phyloP scores from a whole-genome alignment of 2,329 filamentous ascomycete species.

The Colletotrichum viniferum region DNA sequence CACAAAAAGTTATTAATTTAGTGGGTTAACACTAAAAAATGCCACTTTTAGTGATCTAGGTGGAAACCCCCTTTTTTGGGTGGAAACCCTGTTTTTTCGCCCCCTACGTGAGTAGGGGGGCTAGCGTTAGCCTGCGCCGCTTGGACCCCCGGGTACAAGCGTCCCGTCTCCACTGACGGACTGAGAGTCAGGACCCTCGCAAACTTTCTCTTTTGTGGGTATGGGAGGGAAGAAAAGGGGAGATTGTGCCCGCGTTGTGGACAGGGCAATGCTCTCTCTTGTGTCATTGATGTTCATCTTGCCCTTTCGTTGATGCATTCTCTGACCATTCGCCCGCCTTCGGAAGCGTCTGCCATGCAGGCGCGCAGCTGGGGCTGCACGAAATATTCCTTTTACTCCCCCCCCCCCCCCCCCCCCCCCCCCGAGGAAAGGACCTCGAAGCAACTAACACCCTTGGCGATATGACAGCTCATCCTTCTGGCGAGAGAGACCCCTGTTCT shows the following conservation, averaged over 20 bases:
- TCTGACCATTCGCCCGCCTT: not conserved
- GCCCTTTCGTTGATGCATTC: not conserved
- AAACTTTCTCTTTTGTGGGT: not conserved
- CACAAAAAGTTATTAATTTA: too few relatives aligned
- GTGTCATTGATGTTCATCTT: not conserved
- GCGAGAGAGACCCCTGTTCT: not conserved
- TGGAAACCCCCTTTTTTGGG: too few relatives aligned
- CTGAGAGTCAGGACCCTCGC: not conserved
- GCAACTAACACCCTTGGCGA: not conserved
- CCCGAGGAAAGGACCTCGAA: not conserved
- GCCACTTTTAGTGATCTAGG: too few relatives aligned
- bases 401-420: not conserved
- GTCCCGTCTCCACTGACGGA: not conserved
- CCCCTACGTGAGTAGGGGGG: too few relatives aligned
- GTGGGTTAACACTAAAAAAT: too few relatives aligned
- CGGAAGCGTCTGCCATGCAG: not conserved
- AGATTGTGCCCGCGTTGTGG: not conserved
- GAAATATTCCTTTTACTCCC: not conserved
- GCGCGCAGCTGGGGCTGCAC: not conserved
- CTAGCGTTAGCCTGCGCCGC: too few relatives aligned
- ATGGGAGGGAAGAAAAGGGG: not conserved
- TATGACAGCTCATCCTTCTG: conserved; percentile 6
- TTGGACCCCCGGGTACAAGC: too few relatives aligned
- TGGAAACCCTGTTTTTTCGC: too few relatives aligned
- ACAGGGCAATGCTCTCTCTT: not conserved